Base-by-base conservation (phyloP, 129 eudicot genomes). In the Saposhnikovia divaricata region DNA sequence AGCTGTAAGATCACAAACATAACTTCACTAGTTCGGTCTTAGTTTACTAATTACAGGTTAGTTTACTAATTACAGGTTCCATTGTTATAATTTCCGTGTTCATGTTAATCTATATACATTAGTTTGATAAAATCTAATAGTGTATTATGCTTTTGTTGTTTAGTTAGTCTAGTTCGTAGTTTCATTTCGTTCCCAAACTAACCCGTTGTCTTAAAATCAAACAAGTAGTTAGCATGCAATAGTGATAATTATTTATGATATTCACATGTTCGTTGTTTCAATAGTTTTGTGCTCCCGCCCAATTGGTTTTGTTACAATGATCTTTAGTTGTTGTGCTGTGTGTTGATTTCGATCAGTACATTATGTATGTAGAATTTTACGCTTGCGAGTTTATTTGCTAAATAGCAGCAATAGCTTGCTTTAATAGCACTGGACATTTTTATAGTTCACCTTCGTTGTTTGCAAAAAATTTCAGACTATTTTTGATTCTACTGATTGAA, bases 1-100 rank as follows among this genome's bases (percentile, higher is more conserved):
- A 61, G 69, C 69, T 57, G 66, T 57, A 9, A 61, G 69, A 61
- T 61, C 37, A 61, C 69, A 21, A n/a, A 61, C 69, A n/a, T n/a
- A 61, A 61, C 69, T 25, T 10, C 37, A 23, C 10, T 61, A 61
- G 14, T n/a, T 31, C 34, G 34, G 34, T 31, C 34, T 31, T 31
- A 31, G 0, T 31, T 31, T 31, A 31, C 34, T 31, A 31, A 31
- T 61, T 25, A 61, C 69, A 25, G 15, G 69, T 61, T 61, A 31
- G 0, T 31, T 31, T 31, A 31, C 34, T 31, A 31, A 31, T 61
- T 25, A 61, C 69, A 25, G 15, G 69, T 61, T 61, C 69, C 34
- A 9, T 2, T 61, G 11, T 9, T 61, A n/a, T 61, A 61, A 61
- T 23, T 61, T 6, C 14, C 34, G 28, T n/a, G 31, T 8, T 59